These are phyloP conservation scores for Claviceps sp. DNA, from an alignment of 2,329 filamentous ascomycete genomes.

Conservation along the genomic window DNA sequence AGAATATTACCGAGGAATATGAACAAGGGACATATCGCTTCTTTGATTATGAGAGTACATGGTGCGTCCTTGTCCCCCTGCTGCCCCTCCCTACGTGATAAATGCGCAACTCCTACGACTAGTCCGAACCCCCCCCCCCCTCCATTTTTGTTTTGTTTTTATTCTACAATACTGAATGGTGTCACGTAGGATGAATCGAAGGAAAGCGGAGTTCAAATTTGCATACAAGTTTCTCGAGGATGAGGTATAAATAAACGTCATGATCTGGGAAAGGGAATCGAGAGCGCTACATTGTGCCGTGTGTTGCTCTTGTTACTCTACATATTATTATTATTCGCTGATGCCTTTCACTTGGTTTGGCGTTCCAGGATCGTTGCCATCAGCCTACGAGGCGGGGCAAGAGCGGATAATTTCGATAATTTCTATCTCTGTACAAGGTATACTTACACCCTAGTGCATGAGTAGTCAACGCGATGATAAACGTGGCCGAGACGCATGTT, in stretches of 20 bases:
- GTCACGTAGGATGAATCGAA: slow-evolving; percentile 77
- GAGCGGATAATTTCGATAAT: not conserved
- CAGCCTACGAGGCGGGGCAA: not conserved
- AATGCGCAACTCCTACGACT: not conserved
- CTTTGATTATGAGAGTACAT: slow-evolving; percentile 98
- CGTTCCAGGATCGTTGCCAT: not conserved
- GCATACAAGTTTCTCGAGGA: slow-evolving; percentile 96
- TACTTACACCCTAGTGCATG: not conserved
- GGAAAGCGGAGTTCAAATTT: slow-evolving; percentile 97
- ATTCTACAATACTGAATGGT: slow-evolving; percentile 8
- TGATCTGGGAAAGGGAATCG: not conserved
- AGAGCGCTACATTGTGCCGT: not conserved
- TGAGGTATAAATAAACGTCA: slow-evolving; percentile 43
- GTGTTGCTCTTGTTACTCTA: slow-evolving; percentile 1
- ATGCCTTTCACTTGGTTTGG: slow-evolving; percentile 1
- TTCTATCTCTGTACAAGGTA: not conserved
- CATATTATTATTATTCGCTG: not conserved
- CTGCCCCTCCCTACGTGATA: not conserved
- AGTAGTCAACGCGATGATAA: not conserved
- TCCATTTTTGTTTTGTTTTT: not conserved
- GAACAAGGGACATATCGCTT: slow-evolving; percentile 98
- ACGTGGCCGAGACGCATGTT: not conserved
- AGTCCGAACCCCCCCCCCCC: not conserved
- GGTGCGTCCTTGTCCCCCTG: slow-evolving; percentile 44
- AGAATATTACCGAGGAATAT: slow-evolving; percentile 96